A percentile compares a stretch with the other conserved stretches of the same genome.
Conservation (phyloP, 2,329 filamentous ascomycete genomes). For the Phaeosphaeriaceae sp. region DNA sequence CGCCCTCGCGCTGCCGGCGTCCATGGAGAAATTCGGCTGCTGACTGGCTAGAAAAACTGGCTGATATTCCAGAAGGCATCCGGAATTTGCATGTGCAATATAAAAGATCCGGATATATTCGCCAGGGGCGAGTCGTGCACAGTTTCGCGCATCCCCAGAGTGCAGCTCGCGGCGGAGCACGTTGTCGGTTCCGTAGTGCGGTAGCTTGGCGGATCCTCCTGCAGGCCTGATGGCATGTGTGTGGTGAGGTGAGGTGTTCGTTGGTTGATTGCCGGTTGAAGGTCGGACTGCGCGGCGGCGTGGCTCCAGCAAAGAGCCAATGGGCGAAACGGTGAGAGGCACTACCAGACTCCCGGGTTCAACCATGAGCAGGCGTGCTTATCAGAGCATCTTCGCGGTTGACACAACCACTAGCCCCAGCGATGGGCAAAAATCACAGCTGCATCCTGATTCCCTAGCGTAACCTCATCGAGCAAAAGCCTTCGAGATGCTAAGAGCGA, state of each 20-base stretch:
- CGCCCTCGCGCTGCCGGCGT: conserved; percentile 12
- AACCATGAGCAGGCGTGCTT: conserved; percentile 36
- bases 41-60: conserved; percentile 30
- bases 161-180: conserved; percentile 27
- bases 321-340: conserved; percentile 35
- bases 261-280: conserved; percentile 27
- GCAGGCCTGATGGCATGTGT: conserved; percentile 9
- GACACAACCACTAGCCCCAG: conserved; percentile 21
- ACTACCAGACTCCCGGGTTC: conserved; percentile 37
- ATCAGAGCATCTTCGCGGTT: conserved; percentile 35
- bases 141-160: conserved; percentile 25
- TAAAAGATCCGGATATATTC: conserved; percentile 28
- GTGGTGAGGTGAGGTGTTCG: conserved; percentile 12
- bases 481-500: conserved; percentile 22
- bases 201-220: conserved; percentile 25
- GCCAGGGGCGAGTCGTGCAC: conserved; percentile 21
- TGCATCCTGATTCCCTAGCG: conserved; percentile 14
- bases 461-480: conserved; percentile 11
- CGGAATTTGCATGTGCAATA: conserved; percentile 25
- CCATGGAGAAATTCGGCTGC: conserved; percentile 13
- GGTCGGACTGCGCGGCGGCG: conserved; percentile 32
- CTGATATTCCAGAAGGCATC: conserved; percentile 24
- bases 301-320: conserved; percentile 35
- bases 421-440: conserved; percentile 15
- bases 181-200: conserved; percentile 33